phyloP scores from a whole-genome alignment of 164 flowering plant species.

The Buxus sempervirens region DNA sequence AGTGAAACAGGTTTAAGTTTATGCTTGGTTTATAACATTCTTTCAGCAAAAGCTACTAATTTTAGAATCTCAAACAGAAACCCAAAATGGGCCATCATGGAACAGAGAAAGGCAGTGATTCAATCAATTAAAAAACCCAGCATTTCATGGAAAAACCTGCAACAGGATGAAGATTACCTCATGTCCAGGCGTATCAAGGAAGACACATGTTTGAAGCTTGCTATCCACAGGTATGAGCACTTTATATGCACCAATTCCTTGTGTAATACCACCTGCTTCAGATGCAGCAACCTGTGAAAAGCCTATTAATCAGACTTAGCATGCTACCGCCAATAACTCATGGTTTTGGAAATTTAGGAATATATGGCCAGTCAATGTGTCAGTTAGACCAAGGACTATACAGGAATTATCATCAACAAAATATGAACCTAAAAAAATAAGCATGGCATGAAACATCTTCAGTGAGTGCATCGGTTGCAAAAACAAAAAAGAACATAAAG shows the following conservation, averaged over 20 bases:
- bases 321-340: neutral
- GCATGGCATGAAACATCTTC: neutral
- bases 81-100: neutral
- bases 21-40: conserved; percentile 1
- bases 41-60: neutral
- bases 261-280: conserved; percentile 98
- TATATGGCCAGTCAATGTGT: neutral
- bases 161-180: conserved; percentile 47
- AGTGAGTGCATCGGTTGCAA: neutral
- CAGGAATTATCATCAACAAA: too few species aligned
- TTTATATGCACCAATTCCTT: conserved; percentile 96
- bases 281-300: conserved; percentile 76
- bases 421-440: neutral
- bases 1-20: neutral
- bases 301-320: conserved; percentile 9
- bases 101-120: neutral
- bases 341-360: neutral
- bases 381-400: neutral
- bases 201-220: conserved; percentile 69
- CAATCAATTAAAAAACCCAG: neutral
- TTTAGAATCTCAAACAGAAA: neutral
- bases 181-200: conserved; percentile 98
- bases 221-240: conserved; percentile 83
- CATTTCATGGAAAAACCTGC: too few species aligned
- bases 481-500: neutral